phyloP scores from a whole-genome alignment of 352 stramenopile species.

The Globisporangium mamillatum region DNA sequence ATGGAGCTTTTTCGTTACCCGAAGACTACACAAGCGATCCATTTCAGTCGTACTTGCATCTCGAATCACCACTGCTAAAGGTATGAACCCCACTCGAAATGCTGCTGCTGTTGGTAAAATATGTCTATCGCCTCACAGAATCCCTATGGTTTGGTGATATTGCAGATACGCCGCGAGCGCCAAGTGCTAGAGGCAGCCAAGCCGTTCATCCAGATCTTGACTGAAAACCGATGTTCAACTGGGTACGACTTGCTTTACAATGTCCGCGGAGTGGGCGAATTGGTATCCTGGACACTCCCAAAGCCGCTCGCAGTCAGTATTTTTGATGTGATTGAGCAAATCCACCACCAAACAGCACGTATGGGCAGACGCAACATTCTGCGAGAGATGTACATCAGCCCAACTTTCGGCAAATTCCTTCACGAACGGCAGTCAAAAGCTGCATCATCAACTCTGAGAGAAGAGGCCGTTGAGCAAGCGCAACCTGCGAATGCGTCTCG shows the following conservation, averaged over 20 bases:
- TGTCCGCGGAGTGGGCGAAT: conserved; percentile 39
- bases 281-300: conserved; percentile 54
- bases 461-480: no score
- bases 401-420: conserved; percentile 41
- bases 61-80: conserved; percentile 40
- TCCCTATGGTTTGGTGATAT: background rate
- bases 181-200: conserved; percentile 39
- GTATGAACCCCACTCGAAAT: conserved; percentile 13
- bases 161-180: conserved; percentile 56
- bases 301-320: conserved; percentile 41
- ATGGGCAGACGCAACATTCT: conserved; percentile 41
- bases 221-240: conserved; percentile 47
- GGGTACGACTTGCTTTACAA: conserved; percentile 59
- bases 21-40: conserved; percentile 31
- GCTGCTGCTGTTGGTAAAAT: background rate
- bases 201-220: conserved; percentile 31
- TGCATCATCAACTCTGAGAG: background rate
- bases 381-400: conserved; percentile 38
- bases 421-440: conserved; percentile 14
- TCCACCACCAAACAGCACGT: conserved; percentile 39
- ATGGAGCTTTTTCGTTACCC: conserved; percentile 36
- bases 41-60: conserved; percentile 41
- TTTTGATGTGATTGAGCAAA: conserved; percentile 48
- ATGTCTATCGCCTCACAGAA: background rate
- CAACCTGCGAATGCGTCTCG: background rate